Percentiles rank a stretch among this genome's conserved stretches.
phyloP scores from a whole-genome alignment of 495 filamentous ascomycete genomes.

The Ramalina intermedia region DNA sequence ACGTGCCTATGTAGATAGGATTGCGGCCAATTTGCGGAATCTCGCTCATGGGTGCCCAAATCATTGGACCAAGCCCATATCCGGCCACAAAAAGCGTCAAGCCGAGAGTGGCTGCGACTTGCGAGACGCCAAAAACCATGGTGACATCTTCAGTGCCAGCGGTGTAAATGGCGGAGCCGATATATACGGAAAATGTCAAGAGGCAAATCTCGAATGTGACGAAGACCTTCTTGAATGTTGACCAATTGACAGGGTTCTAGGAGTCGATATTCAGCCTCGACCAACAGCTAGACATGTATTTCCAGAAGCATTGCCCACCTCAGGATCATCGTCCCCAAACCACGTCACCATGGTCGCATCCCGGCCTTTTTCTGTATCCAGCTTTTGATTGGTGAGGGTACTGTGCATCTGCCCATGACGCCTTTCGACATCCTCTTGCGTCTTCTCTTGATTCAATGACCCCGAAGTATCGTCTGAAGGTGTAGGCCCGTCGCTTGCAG shows the following conservation, averaged over 20 bases:
- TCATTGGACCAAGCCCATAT: slow-evolving; percentile 24
- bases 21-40: slow-evolving; percentile 22
- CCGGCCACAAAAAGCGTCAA: slow-evolving; percentile 24
- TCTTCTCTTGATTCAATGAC: slow-evolving; percentile 2
- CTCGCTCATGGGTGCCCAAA: slow-evolving; percentile 17
- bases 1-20: slow-evolving; percentile 18
- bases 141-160: slow-evolving; percentile 10
- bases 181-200: slow-evolving; percentile 19
- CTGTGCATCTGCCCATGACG: slow-evolving; percentile 10
- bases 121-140: slow-evolving; percentile 18
- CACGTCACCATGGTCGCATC: slow-evolving; percentile 23
- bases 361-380: slow-evolving; percentile 21
- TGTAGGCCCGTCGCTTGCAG: no score
- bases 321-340: slow-evolving; percentile 23
- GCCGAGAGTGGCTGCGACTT: slow-evolving; percentile 20
- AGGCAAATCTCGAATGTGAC: slow-evolving; percentile 29
- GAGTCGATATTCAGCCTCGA: slow-evolving; percentile 4
- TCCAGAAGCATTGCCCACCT: slow-evolving; percentile 10
- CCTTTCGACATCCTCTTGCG: slow-evolving; percentile 6
- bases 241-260: slow-evolving; percentile 31
- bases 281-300: neutral
- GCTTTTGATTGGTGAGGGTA: slow-evolving; percentile 7
- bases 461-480: no score
- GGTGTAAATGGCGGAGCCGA: slow-evolving; percentile 22
- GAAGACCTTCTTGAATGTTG: slow-evolving; percentile 25